Conservation (phyloP, 2,329 filamentous ascomycete species). For the Botrytis byssoidea region DNA sequence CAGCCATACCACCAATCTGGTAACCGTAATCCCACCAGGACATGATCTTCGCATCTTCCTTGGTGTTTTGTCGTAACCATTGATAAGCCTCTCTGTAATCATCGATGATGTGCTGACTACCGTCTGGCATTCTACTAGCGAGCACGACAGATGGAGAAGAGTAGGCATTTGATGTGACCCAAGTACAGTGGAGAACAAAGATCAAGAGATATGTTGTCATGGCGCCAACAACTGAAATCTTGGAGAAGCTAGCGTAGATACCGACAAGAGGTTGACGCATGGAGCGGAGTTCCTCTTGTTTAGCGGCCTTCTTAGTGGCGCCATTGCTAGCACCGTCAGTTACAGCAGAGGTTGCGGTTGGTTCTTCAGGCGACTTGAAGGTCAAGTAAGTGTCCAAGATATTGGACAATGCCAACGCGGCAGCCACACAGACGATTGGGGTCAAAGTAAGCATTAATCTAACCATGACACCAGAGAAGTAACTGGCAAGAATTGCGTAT, state of each 20-base stretch:
- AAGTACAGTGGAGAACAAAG: slow-evolving; percentile 97
- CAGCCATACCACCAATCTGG: slow-evolving; percentile 99
- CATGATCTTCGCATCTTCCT: slow-evolving; percentile 96
- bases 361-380: slow-evolving; percentile 58
- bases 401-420: slow-evolving; percentile 82
- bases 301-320: slow-evolving; percentile 51
- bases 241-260: slow-evolving; percentile 78
- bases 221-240: slow-evolving; percentile 69
- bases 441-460: slow-evolving; percentile 97
- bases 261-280: slow-evolving; percentile 74
- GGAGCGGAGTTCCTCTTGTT: slow-evolving; percentile 62
- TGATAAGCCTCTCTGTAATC: slow-evolving; percentile 99
- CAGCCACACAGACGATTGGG: slow-evolving; percentile 91
- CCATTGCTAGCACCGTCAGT: slow-evolving; percentile 41
- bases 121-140: slow-evolving; percentile 87
- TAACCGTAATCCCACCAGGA: slow-evolving; percentile 99
- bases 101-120: slow-evolving; percentile 97
- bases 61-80: slow-evolving; percentile 97
- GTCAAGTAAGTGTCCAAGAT: slow-evolving; percentile 85
- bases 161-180: slow-evolving; percentile 99
- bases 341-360: slow-evolving; percentile 43
- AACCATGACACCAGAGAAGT: slow-evolving; percentile 99
- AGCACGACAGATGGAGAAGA: slow-evolving; percentile 96
- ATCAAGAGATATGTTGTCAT: slow-evolving; percentile 80
- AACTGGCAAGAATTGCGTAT: slow-evolving; percentile 93